These are phyloP conservation scores for Colletotrichum truncatum DNA, from an alignment of 2,329 filamentous ascomycete species.

Conservation along the genomic window DNA sequence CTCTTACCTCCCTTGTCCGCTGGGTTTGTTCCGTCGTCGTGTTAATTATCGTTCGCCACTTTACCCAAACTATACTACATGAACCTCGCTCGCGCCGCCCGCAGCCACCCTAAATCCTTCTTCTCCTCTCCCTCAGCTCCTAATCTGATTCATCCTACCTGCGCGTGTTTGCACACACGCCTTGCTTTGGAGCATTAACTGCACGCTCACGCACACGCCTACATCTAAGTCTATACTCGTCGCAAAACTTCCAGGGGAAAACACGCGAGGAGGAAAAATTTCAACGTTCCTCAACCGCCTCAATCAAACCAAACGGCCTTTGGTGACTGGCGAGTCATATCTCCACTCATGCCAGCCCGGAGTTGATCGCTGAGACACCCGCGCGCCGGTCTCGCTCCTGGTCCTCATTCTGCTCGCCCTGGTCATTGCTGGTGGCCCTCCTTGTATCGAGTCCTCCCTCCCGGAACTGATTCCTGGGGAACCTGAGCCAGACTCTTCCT, in stretches of 20 bases:
- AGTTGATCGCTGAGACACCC: conserved; percentile 30
- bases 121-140: conserved; percentile 7
- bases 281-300: not conserved
- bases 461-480: not conserved
- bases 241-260: not conserved
- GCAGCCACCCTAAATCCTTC: conserved; percentile 20
- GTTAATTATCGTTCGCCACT: conserved; percentile 22
- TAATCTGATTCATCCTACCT: conserved; percentile 1
- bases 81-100: conserved; percentile 23
- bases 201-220: too few relatives aligned
- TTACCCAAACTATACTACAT: conserved; percentile 24
- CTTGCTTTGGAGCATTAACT: too few relatives aligned
- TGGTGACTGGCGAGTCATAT: conserved; percentile 20
- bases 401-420: too few relatives aligned
- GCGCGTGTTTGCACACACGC: conserved; percentile 8
- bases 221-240: not conserved
- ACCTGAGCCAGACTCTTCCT: not conserved
- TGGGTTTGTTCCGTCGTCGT: conserved; percentile 3
- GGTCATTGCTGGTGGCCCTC: conserved; percentile 2
- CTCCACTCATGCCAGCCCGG: conserved; percentile 27
- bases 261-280: not conserved
- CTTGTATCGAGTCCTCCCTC: not conserved
- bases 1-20: conserved; percentile 11
- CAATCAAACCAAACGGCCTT: conserved; percentile 19
- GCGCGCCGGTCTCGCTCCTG: conserved; percentile 29